Conservation (phyloP, 768 basidiomycete species). For the Russula brevipes region DNA sequence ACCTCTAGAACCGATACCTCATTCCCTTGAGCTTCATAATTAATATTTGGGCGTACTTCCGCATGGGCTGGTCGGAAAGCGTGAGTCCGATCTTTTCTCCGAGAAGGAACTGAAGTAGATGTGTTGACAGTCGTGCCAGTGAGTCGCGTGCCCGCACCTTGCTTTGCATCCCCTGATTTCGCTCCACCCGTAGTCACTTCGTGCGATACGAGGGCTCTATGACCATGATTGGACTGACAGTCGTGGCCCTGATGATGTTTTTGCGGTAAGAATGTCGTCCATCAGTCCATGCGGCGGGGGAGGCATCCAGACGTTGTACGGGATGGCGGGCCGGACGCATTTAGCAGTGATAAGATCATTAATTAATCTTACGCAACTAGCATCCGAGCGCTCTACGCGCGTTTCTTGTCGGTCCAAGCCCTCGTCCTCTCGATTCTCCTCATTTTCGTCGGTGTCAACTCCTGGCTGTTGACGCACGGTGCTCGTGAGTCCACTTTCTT, state of each 20-base stretch:
- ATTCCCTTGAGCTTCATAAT: slow-evolving; percentile 59
- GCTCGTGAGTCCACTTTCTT: slow-evolving; percentile 37
- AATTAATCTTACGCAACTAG: slow-evolving; percentile 11
- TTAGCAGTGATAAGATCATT: too few species aligned
- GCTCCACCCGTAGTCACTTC: slow-evolving; percentile 28
- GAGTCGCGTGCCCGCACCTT: too few species aligned
- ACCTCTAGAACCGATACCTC: slow-evolving; percentile 54
- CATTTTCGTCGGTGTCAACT: slow-evolving; percentile 42
- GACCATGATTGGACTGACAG: slow-evolving; percentile 48
- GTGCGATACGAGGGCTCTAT: slow-evolving; percentile 38
- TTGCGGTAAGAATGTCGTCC: slow-evolving; percentile 36
- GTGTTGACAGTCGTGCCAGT: neutral
- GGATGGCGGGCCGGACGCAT: too few species aligned
- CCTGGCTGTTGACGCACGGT: slow-evolving; percentile 49
- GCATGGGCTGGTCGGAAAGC: slow-evolving; percentile 19
- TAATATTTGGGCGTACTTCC: slow-evolving; percentile 39
- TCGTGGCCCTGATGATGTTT: slow-evolving; percentile 56
- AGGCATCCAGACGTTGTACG: too few species aligned
- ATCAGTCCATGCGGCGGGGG: too few species aligned
- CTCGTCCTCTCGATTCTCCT: slow-evolving; percentile 36
- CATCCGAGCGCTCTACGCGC: slow-evolving; percentile 33
- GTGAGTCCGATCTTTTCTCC: slow-evolving; percentile 13
- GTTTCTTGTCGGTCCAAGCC: slow-evolving; percentile 27
- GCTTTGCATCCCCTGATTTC: neutral
- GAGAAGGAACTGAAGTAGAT: too few species aligned